Percentiles rank a stretch among this genome's conserved stretches.
Conservation (phyloP, 108 stramenopile species). For the Stephanodiscus triporus region DNA sequence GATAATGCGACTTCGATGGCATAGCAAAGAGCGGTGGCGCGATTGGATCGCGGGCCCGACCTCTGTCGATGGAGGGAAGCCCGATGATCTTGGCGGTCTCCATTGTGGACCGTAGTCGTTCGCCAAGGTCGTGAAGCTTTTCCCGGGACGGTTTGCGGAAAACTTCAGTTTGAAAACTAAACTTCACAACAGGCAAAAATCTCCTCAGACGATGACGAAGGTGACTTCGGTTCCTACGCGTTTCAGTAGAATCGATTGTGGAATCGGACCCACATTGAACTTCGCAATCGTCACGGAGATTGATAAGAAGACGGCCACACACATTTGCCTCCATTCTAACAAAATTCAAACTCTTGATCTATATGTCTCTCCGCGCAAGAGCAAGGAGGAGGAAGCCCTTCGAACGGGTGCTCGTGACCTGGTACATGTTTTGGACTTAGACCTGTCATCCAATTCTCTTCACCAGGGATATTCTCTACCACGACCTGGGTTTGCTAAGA, state of each 20-base stretch:
- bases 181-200: background rate
- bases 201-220: background rate
- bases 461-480: conserved; percentile 33
- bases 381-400: conserved; percentile 4
- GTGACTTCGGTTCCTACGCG: background rate
- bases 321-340: conserved; percentile 35
- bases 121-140: too few relatives aligned
- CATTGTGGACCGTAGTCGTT: too few relatives aligned
- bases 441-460: conserved; percentile 42
- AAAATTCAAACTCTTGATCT: conserved; percentile 18
- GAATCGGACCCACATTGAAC: conserved; percentile 31
- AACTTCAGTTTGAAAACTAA: background rate
- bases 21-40: conserved; percentile 19
- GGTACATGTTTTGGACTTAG: conserved; percentile 28
- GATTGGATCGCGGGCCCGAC: background rate
- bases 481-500: conserved; percentile 5
- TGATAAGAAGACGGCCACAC: conserved; percentile 27
- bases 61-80: conserved; percentile 13
- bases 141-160: too few relatives aligned
- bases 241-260: conserved; percentile 13
- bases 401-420: background rate
- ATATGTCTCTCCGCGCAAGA: background rate
- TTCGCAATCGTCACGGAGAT: conserved; percentile 22
- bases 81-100: conserved; percentile 17
- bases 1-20: conserved; percentile 26